A percentile compares a stretch with the other conserved stretches of the same genome.
Evolutionary conservation across 1,139 yeast species (phyloP).

Genomic region (Entelexis sorbosivorans): DNA sequence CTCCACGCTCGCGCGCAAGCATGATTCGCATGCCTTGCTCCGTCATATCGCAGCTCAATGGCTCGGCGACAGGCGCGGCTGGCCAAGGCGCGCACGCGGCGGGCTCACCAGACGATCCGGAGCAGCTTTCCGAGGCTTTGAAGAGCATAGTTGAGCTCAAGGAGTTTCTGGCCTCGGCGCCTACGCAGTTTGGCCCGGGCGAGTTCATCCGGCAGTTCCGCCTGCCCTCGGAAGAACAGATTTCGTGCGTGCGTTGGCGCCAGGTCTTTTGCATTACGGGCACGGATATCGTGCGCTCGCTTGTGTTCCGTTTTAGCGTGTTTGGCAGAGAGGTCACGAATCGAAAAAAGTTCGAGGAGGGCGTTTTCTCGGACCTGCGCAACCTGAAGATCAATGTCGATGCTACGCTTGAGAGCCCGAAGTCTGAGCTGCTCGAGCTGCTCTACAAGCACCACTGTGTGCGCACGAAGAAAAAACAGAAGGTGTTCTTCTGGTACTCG

Average conservation of each 20-base stretch:
- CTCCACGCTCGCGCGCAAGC: background rate
- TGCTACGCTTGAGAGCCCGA: slow-evolving; percentile 81
- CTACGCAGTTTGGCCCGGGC: slow-evolving; percentile 85
- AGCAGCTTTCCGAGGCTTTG: slow-evolving; percentile 6
- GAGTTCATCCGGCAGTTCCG: slow-evolving; percentile 81
- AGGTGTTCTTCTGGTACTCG: slow-evolving; percentile 93
- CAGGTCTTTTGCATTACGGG: slow-evolving; percentile 85
- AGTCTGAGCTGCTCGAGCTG: slow-evolving; percentile 74
- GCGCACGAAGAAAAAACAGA: slow-evolving; percentile 91
- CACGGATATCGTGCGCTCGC: slow-evolving; percentile 87
- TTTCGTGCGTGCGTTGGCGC: slow-evolving; percentile 88
- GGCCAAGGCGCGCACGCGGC: background rate
- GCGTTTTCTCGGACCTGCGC: slow-evolving; percentile 83
- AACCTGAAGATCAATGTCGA: slow-evolving; percentile 78
- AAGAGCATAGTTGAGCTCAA: slow-evolving; percentile 34
- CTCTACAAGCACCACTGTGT: slow-evolving; percentile 77
- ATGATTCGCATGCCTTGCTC: background rate
- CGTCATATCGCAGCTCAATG: background rate
- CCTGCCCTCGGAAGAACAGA: slow-evolving; percentile 77
- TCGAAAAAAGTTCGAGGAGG: slow-evolving; percentile 93
- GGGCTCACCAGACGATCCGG: background rate
- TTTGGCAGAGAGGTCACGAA: slow-evolving; percentile 80
- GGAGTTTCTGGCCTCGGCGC: slow-evolving; percentile 82
- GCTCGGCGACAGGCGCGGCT: background rate
- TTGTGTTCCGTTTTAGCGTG: slow-evolving; percentile 77